Evolutionary conservation across 192 early-diverging fungal species (phyloP).

Genomic region (Hyaloraphidium curvatum): DNA sequence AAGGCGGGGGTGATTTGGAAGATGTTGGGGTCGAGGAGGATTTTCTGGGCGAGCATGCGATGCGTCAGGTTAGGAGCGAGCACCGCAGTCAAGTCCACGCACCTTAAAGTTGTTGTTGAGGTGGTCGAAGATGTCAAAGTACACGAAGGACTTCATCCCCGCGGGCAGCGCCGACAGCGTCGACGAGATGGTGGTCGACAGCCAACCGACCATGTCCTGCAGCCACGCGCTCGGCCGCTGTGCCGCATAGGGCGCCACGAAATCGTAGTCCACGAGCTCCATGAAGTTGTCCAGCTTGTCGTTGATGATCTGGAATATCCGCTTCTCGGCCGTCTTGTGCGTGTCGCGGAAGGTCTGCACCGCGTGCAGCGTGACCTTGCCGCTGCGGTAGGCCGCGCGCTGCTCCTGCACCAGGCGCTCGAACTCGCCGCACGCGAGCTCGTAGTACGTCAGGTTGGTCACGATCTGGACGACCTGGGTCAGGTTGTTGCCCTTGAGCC

Average conservation of each 20-base stretch:
- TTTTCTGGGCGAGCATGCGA: constrained; percentile 16
- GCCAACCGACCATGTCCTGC: constrained; percentile 49
- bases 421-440: constrained; percentile 44
- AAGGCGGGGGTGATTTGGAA: constrained; percentile 36
- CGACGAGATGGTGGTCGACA: constrained; percentile 44
- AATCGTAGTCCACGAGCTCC: constrained; percentile 64
- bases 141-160: constrained; percentile 38
- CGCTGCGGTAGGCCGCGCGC: constrained; percentile 33
- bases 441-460: constrained; percentile 60
- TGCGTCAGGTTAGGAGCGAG: neutral
- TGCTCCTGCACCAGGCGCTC: constrained; percentile 53
- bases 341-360: constrained; percentile 47
- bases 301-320: constrained; percentile 59
- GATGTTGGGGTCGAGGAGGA: constrained; percentile 36
- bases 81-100: constrained; percentile 6
- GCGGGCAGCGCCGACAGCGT: constrained; percentile 44
- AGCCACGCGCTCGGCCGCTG: constrained; percentile 41
- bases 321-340: constrained; percentile 47
- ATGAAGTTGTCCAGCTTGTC: constrained; percentile 64
- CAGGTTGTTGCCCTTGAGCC: constrained; percentile 45
- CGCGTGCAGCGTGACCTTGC: constrained; percentile 37
- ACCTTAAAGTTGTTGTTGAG: constrained; percentile 41
- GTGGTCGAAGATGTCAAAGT: constrained; percentile 59
- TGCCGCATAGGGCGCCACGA: constrained; percentile 28
- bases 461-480: constrained; percentile 70